Base-by-base conservation (phyloP, 176 grass and related monocot genomes). In the Miscanthus lutarioriparius region DNA sequence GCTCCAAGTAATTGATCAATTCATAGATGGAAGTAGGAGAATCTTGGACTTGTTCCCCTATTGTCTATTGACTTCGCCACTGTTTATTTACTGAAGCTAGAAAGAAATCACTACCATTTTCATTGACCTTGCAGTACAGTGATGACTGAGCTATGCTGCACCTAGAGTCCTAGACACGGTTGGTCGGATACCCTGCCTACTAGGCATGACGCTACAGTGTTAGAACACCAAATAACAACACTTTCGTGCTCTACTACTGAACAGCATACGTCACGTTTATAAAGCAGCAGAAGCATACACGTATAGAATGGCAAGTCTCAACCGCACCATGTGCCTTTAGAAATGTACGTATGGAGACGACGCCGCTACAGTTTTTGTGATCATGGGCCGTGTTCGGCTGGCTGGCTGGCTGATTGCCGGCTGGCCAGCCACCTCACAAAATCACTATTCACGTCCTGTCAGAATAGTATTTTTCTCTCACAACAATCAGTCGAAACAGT, bases 251-350 rank as follows among this genome's bases (percentile, higher is more conserved):
- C 68, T 40, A 74, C 41, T 32, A 27, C 1, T 65, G 51, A 70
- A 32, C 33, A 67, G 2, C 10, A 45, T 19, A 75, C n/a, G 13
- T 30, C 28, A 39, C 40, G 49, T n/a, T 45, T 62, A 70, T 22
- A 8, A 76, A 27, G 47, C 20, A 47, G 4, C 37, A 13, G 23
- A 81, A 19, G 14, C 36, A 19, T 80, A 36, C 3, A 23, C 8
- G 7, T 23, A 76, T 13, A 71, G 75, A 83, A 73, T 61, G 80
- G 38, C 47, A 79, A 33, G 75, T 87, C 48, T n/a, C 80, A 86
- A 90, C 80, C 45, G 27, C 59, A 68, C 67, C 37, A n/a, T 39
- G 47, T 82, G 33, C 10, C 23, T 16, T 16, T 69, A 51, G n/a
- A 61, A 30, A 33, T 11, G 43, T n/a, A 47, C 68, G 33, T 49